Base-by-base conservation (phyloP, 1,284 basidiomycete genomes). In the Mrakiaceae sp. region DNA sequence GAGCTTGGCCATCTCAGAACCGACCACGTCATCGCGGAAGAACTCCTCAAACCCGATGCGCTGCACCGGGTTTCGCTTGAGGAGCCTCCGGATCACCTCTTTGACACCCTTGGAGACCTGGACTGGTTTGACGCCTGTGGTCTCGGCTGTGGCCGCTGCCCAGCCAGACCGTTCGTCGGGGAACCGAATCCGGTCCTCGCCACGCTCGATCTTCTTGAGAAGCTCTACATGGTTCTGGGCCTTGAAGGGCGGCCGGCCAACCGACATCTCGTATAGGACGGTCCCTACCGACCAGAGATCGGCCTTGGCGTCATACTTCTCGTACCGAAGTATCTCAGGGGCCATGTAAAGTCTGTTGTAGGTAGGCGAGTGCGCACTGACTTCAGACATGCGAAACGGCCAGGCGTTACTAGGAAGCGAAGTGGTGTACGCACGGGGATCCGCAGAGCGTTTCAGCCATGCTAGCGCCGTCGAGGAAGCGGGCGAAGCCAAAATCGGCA, bases 201-300 rank as follows among this genome's bases (percentile, higher is more conserved):
- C 87, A 48, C 83, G 82, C 73, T 98, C 94, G 69, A 99, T 98
- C 81, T 86, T 88, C 78, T 90, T 89, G 57, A 97, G 79, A 9
- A 99, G 82, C 73, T 98, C 96, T 71, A 98, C 89, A 74, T 98
- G 94, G 73, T 98, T 98, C 74, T 86, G 84, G 0, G 96, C 95
- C 14, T 93, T 86, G 78, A 95, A 98, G 0, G 96, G 95, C 2
- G 96, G 89, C 70, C 86, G 87, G 3, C 94, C 95, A 39, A 93
- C 87, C 16, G 85, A 81, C 87, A 96, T 98, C 76, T 99, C 96
- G 76, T 87, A 98, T 1, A 98, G 79, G 3, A 99, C 95, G 0
- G 96, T 93, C 6, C 95, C 96, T 46, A 98, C 91, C 5, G 91
- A 95, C 95, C 95, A 99, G 1, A 99, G 80, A 73, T 99, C 95